These are phyloP conservation scores for Fusarium protoensiforme DNA, from an alignment of 2,329 filamentous ascomycete genomes.

Conservation along the genomic window DNA sequence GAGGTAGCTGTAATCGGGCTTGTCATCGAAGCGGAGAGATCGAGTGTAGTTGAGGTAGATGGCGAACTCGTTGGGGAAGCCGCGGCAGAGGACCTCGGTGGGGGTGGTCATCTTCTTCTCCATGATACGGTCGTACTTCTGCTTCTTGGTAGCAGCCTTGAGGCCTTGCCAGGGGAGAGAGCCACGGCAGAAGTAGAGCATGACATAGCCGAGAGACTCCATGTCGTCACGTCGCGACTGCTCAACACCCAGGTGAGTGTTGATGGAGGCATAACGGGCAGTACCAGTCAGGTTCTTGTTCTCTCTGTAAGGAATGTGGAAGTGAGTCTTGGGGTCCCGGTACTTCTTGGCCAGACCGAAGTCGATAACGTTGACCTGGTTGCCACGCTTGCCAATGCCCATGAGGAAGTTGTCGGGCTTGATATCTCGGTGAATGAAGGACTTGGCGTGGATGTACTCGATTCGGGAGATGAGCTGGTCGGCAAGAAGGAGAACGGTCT, in stretches of 20 bases:
- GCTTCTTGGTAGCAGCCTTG: conserved; percentile 99
- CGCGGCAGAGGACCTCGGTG: conserved; percentile 97
- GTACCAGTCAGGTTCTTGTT: conserved; percentile 99
- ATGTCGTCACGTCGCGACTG: conserved; percentile 99
- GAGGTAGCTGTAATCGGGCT: conserved; percentile 99
- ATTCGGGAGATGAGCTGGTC: conserved; percentile 99
- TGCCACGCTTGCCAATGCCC: conserved; percentile 98
- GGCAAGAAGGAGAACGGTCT: conserved; percentile 95
- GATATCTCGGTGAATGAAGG: conserved; percentile 99
- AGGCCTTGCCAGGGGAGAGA: conserved; percentile 98
- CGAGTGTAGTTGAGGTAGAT: conserved; percentile 99
- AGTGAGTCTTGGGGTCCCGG: conserved; percentile 99
- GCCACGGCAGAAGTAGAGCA: conserved; percentile 99
- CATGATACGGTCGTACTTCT: conserved; percentile 99
- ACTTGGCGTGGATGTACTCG: conserved; percentile 99
- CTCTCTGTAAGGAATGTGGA: conserved; percentile 99
- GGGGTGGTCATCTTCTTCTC: conserved; percentile 99
- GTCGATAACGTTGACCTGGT: conserved; percentile 99
- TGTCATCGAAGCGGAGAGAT: conserved; percentile 98
- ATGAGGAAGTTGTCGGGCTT: conserved; percentile 99
- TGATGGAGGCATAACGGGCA: conserved; percentile 98
- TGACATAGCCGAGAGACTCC: conserved; percentile 98
- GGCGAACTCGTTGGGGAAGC: conserved; percentile 99
- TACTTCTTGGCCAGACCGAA: conserved; percentile 99
- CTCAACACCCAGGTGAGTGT: conserved; percentile 97